Percentiles rank a stretch among this genome's conserved stretches.
Conservation (phyloP, 2,329 filamentous ascomycete genomes). For the Niveomyces coronatus region DNA sequence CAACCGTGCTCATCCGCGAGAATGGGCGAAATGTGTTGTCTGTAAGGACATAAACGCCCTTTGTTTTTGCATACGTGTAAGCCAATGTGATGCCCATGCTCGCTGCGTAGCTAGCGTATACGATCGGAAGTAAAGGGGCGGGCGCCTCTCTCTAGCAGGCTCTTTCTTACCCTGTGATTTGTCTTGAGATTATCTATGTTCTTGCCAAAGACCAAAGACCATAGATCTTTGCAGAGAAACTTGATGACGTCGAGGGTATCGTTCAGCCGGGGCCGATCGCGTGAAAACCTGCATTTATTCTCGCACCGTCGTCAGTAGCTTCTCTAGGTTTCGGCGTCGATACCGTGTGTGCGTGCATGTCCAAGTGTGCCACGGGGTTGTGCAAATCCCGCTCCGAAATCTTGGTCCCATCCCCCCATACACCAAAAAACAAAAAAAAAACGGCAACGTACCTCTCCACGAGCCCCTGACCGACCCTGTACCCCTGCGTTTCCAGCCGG, state of each 20-base stretch:
- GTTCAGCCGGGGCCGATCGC: slow-evolving; percentile 76
- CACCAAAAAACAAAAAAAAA: no score
- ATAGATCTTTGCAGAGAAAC: slow-evolving; percentile 96
- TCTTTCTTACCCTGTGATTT: slow-evolving; percentile 67
- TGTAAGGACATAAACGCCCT: slow-evolving; percentile 89
- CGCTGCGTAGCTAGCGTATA: no score
- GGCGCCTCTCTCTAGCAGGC: no score
- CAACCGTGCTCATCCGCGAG: slow-evolving; percentile 76
- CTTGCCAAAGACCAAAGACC: slow-evolving; percentile 89
- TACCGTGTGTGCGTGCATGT: no score
- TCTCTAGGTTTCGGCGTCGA: no score
- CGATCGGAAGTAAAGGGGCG: no score
- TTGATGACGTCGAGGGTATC: slow-evolving; percentile 95
- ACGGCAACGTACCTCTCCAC: slow-evolving; percentile 86
- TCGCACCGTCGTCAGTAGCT: no score
- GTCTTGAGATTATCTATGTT: slow-evolving; percentile 99
- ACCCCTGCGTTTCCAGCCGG: slow-evolving; percentile 74
- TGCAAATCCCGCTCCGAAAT: no score
- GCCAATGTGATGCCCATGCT: not conserved
- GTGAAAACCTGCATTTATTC: slow-evolving; percentile 52
- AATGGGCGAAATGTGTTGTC: slow-evolving; percentile 88
- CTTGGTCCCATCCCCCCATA: no score
- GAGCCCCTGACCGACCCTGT: slow-evolving; percentile 83
- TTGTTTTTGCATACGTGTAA: slow-evolving; percentile 20
- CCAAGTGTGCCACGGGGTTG: no score